phyloP scores from a whole-genome alignment of 1,284 basidiomycete genomes.

The Athelia psychrophila region DNA sequence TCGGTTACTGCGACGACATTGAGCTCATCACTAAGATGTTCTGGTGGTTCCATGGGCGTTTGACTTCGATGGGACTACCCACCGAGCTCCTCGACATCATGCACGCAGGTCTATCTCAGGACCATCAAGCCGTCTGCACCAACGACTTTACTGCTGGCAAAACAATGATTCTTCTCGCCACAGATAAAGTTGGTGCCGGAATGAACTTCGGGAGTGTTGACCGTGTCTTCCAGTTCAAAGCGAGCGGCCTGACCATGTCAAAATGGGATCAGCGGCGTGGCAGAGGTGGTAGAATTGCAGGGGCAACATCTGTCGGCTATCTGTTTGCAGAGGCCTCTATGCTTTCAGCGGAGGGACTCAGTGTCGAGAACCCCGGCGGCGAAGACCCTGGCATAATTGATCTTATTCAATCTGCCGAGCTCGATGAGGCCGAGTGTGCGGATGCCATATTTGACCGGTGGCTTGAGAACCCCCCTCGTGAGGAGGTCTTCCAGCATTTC shows the following conservation, averaged over 20 bases:
- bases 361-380: background rate
- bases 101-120: slow-evolving; percentile 15
- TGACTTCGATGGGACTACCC: slow-evolving; percentile 6
- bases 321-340: slow-evolving; percentile 12
- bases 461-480: background rate
- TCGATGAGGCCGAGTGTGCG: background rate
- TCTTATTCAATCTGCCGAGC: background rate
- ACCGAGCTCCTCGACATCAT: slow-evolving; percentile 12
- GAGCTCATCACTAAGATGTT: slow-evolving; percentile 17
- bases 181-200: slow-evolving; percentile 18
- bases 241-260: slow-evolving; percentile 9
- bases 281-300: slow-evolving; percentile 8
- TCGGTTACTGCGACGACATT: slow-evolving; percentile 15
- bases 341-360: background rate
- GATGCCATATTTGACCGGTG: background rate
- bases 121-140: slow-evolving; percentile 11
- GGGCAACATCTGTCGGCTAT: slow-evolving; percentile 5
- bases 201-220: slow-evolving; percentile 16
- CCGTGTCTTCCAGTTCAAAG: slow-evolving; percentile 15
- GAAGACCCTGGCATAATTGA: background rate
- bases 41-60: slow-evolving; percentile 12
- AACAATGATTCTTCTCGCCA: slow-evolving; percentile 13
- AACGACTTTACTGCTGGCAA: slow-evolving; percentile 8
- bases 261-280: slow-evolving; percentile 14
- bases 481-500: too few relatives aligned